phyloP scores from a whole-genome alignment of 768 basidiomycete species.

The Rhodosporidiobolus sp. region DNA sequence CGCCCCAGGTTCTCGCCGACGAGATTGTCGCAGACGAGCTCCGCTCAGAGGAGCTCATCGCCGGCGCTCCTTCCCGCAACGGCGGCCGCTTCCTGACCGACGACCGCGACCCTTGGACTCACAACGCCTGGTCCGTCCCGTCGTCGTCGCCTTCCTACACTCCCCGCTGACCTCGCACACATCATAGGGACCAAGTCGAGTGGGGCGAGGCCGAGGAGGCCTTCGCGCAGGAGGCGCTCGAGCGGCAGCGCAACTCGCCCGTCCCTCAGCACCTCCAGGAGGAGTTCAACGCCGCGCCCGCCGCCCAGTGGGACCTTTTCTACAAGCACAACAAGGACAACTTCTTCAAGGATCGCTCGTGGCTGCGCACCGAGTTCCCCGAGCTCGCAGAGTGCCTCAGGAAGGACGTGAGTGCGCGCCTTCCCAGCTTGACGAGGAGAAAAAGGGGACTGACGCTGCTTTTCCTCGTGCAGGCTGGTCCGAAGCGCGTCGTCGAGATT shows the following conservation, averaged over 20 bases:
- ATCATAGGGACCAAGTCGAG: constrained; percentile 49
- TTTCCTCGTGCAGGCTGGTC: constrained; percentile 62
- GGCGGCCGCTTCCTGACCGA: constrained; percentile 33
- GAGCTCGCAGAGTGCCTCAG: constrained; percentile 71
- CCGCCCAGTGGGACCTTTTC: constrained; percentile 75
- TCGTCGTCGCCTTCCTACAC: constrained; percentile 24
- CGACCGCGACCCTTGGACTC: constrained; percentile 71
- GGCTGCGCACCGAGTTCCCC: constrained; percentile 93
- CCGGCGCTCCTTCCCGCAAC: constrained; percentile 27
- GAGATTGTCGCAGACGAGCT: constrained; percentile 35
- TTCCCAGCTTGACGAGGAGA: neutral
- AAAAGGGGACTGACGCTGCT: neutral
- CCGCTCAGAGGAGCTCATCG: constrained; percentile 23
- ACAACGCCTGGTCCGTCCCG: constrained; percentile 64
- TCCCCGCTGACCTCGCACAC: neutral
- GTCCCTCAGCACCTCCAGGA: constrained; percentile 69
- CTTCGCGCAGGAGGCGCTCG: constrained; percentile 66
- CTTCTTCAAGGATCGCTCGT: constrained; percentile 93
- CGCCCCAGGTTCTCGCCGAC: constrained; percentile 27
- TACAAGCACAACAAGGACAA: constrained; percentile 77
- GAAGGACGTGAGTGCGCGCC: constrained; percentile 56
- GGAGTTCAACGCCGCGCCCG: constrained; percentile 47
- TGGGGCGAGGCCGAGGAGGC: constrained; percentile 66
- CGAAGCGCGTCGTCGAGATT: constrained; percentile 72
- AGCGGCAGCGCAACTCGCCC: constrained; percentile 66